Evolutionary conservation across 164 flowering plant species (phyloP).

Genomic region (Macadamia tetraphylla): DNA sequence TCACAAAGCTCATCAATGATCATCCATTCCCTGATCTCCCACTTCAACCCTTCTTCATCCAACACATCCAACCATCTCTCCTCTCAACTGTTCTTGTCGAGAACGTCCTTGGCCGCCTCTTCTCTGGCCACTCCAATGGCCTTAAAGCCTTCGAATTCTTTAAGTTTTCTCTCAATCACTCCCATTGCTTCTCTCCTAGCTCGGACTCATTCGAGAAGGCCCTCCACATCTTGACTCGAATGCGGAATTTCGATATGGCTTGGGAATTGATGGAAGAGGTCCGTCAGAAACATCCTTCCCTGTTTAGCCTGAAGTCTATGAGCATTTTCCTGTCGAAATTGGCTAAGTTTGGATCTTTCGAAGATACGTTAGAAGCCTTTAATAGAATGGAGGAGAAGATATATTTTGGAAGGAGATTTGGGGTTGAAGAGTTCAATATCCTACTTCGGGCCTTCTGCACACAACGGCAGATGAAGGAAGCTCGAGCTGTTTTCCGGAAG

Average conservation of each 20-base stretch:
- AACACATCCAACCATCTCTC: slow-evolving; percentile 25
- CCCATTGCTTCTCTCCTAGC: slow-evolving; percentile 24
- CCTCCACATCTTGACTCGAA: slow-evolving; percentile 64
- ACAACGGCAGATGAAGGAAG: slow-evolving; percentile 69
- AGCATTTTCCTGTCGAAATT: slow-evolving; percentile 58
- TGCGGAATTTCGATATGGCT: slow-evolving; percentile 59
- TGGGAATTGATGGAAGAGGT: slow-evolving; percentile 56
- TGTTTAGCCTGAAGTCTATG: slow-evolving; percentile 65
- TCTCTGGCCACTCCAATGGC: slow-evolving; percentile 69
- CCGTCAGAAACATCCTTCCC: slow-evolving; percentile 28
- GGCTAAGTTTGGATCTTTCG: slow-evolving; percentile 54
- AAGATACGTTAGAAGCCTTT: slow-evolving; percentile 63
- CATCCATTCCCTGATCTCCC: slow-evolving; percentile 60
- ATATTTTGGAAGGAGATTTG: slow-evolving; percentile 40
- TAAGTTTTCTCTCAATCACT: slow-evolving; percentile 28
- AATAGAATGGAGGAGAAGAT: slow-evolving; percentile 51
- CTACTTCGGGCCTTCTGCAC: slow-evolving; percentile 67
- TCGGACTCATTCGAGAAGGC: slow-evolving; percentile 64
- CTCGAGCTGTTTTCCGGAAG: slow-evolving; percentile 49
- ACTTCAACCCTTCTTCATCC: slow-evolving; percentile 37
- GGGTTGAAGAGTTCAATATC: slow-evolving; percentile 64
- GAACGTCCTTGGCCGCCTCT: slow-evolving; percentile 65
- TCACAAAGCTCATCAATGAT: slow-evolving; percentile 60
- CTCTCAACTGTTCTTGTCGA: slow-evolving; percentile 39
- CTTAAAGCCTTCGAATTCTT: slow-evolving; percentile 78